Percentiles rank a stretch among this genome's conserved stretches.
phyloP scores from a whole-genome alignment of 768 basidiomycete genomes.

The Hygrophorus russula region DNA sequence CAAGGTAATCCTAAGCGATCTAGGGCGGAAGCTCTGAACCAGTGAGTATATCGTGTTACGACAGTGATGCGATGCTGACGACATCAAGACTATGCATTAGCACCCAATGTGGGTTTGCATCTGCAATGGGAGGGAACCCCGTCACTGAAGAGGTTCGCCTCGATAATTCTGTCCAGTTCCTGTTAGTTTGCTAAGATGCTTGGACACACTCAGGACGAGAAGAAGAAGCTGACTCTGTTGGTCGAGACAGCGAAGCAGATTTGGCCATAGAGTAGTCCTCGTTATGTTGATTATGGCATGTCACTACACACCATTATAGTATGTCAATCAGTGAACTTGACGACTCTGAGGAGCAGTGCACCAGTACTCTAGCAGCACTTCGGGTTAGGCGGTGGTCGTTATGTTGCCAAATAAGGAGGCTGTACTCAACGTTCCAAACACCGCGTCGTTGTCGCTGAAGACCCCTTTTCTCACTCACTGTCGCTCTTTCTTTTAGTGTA shows the following conservation, averaged over 20 bases:
- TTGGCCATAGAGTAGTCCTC: slow-evolving; percentile 27
- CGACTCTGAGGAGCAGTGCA: too few species aligned
- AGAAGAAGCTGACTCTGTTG: slow-evolving; percentile 33
- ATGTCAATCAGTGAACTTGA: too few species aligned
- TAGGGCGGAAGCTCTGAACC: slow-evolving; percentile 37
- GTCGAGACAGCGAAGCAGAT: slow-evolving; percentile 34
- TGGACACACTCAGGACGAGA: slow-evolving; percentile 34
- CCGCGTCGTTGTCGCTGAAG: too few species aligned
- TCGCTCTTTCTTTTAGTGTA: too few species aligned
- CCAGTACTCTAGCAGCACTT: too few species aligned
- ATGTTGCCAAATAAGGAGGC: too few species aligned
- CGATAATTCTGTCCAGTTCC: background rate
- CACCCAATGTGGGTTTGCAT: slow-evolving; percentile 57
- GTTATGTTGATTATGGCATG: too few species aligned
- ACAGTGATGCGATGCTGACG: background rate
- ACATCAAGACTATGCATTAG: slow-evolving; percentile 37
- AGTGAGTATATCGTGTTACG: slow-evolving; percentile 22
- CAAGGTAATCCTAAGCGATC: slow-evolving; percentile 31
- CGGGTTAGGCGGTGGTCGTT: too few species aligned
- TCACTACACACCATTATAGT: too few species aligned
- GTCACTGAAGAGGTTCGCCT: slow-evolving; percentile 25
- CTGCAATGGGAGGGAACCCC: slow-evolving; percentile 46
- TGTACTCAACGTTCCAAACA: too few species aligned
- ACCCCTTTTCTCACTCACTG: too few species aligned
- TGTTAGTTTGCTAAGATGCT: background rate